A percentile compares a stretch with the other conserved stretches of the same genome.
These are phyloP conservation scores for Talaromyces trachyspermus DNA, from an alignment of 495 filamentous ascomycete species.

Conservation along the genomic window DNA sequence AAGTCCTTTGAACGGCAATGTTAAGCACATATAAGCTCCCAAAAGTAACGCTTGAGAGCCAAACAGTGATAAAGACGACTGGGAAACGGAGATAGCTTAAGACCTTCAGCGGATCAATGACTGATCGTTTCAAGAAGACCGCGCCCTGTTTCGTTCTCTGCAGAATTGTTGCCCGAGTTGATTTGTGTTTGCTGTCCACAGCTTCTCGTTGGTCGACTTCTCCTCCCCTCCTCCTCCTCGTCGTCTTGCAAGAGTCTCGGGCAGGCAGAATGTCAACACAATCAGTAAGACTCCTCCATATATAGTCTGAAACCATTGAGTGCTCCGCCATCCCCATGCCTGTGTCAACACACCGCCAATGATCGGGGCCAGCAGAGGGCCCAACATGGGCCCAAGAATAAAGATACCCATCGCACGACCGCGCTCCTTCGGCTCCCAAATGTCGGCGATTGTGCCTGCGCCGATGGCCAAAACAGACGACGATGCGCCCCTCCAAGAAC, in stretches of 20 bases:
- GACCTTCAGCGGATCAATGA: neutral
- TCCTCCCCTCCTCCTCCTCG: constrained; percentile 7
- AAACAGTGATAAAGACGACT: constrained; percentile 3
- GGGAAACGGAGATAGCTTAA: constrained; percentile 1
- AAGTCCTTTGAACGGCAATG: constrained; percentile 9
- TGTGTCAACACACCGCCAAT: constrained; percentile 9
- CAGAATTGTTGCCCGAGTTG: neutral
- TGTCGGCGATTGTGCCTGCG: constrained; percentile 5
- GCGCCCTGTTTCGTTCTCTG: neutral
- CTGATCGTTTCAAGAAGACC: constrained; percentile 28
- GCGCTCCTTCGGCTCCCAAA: constrained; percentile 10
- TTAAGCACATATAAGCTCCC: constrained; percentile 7
- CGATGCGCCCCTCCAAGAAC: constrained; percentile 64
- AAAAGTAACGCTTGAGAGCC: neutral
- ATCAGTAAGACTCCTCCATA: constrained; percentile 1
- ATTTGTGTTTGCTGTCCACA: constrained; percentile 17
- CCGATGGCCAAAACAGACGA: constrained; percentile 8
- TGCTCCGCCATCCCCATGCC: constrained; percentile 9
- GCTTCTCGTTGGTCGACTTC: constrained; percentile 13
- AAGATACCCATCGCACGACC: constrained; percentile 11
- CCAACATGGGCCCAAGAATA: constrained; percentile 7
- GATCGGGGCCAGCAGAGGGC: constrained; percentile 11
- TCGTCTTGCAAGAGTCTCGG: constrained; percentile 12
- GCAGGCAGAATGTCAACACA: constrained; percentile 13
- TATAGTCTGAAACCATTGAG: constrained; percentile 8